Conservation (phyloP, 495 filamentous ascomycete genomes). For the Neurospora sp. region DNA sequence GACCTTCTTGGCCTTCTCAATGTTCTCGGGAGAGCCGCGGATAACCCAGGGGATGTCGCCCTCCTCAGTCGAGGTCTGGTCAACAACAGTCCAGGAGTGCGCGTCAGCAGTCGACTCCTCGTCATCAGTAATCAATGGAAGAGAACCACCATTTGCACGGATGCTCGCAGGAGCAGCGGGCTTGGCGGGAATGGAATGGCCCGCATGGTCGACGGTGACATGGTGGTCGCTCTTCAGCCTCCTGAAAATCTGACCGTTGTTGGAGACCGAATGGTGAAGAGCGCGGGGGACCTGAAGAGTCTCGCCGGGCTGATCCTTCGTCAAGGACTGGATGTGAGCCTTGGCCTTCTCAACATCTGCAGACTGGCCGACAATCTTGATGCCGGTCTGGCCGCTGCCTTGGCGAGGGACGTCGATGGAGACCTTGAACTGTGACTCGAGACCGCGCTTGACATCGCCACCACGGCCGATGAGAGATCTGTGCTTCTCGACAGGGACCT, state of each 20-base stretch:
- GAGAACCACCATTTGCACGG: conserved; percentile 43
- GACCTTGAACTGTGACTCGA: conserved; percentile 87
- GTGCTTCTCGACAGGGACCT: conserved; percentile 81
- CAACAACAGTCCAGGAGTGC: conserved; percentile 73
- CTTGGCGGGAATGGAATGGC: conserved; percentile 61
- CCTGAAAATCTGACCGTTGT: conserved; percentile 89
- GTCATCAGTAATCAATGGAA: conserved; percentile 88
- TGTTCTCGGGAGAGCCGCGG: conserved; percentile 61
- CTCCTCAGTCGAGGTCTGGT: conserved; percentile 45
- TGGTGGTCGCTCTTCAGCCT: conserved; percentile 69
- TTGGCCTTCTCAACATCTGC: conserved; percentile 75
- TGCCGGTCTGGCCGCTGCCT: conserved; percentile 55
- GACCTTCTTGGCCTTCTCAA: conserved; percentile 65
- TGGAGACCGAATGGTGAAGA: conserved; percentile 73
- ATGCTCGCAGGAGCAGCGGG: conserved; percentile 36
- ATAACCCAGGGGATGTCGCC: conserved; percentile 89
- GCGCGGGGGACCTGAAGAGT: conserved; percentile 69
- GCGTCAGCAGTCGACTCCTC: conserved; percentile 46
- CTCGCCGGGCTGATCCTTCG: conserved; percentile 83
- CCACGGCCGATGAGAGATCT: conserved; percentile 84
- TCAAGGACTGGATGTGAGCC: conserved; percentile 63
- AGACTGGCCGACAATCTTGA: conserved; percentile 76
- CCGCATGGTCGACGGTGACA: conserved; percentile 83
- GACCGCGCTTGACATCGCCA: conserved; percentile 68
- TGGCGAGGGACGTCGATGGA: conserved; percentile 81